Evolutionary conservation across 345 rosid genomes (phyloP).

Genomic region (Cochlearia excelsa): DNA sequence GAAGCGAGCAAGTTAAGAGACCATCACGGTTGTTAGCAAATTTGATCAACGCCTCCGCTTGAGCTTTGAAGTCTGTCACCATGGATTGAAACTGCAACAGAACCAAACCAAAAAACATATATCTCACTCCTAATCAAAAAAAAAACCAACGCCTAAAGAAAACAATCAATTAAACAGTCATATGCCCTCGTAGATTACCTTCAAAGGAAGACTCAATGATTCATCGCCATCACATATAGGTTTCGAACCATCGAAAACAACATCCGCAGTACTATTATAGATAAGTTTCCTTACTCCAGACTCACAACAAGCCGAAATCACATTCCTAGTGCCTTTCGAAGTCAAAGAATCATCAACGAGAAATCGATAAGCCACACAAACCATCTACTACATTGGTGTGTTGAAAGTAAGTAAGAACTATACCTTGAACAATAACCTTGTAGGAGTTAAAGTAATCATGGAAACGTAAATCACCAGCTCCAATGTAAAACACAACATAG

Average conservation of each 20-base stretch:
- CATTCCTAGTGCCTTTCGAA: constrained; percentile 71
- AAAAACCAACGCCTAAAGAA: neutral
- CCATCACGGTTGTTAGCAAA: constrained; percentile 74
- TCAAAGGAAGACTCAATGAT: constrained; percentile 56
- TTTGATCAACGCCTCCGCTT: constrained; percentile 75
- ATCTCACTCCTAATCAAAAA: constrained; percentile 16
- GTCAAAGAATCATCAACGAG: neutral
- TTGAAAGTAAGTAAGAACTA: neutral
- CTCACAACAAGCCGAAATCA: constrained; percentile 69
- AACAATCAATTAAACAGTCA: constrained; percentile 5
- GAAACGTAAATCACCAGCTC: constrained; percentile 44
- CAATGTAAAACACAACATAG: constrained; percentile 65
- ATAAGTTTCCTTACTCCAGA: constrained; percentile 74
- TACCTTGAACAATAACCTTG: constrained; percentile 81
- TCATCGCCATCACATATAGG: constrained; percentile 65
- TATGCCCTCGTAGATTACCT: constrained; percentile 40
- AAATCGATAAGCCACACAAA: neutral
- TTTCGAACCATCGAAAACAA: constrained; percentile 72
- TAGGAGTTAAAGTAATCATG: constrained; percentile 56
- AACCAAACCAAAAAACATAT: constrained; percentile 20
- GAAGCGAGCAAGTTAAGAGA: constrained; percentile 83
- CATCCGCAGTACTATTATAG: constrained; percentile 82
- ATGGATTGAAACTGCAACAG: constrained; percentile 57
- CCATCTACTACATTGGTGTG: neutral
- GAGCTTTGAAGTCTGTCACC: constrained; percentile 83